Conservation (phyloP, 768 basidiomycete genomes). For the Albatrellus ellisii region DNA sequence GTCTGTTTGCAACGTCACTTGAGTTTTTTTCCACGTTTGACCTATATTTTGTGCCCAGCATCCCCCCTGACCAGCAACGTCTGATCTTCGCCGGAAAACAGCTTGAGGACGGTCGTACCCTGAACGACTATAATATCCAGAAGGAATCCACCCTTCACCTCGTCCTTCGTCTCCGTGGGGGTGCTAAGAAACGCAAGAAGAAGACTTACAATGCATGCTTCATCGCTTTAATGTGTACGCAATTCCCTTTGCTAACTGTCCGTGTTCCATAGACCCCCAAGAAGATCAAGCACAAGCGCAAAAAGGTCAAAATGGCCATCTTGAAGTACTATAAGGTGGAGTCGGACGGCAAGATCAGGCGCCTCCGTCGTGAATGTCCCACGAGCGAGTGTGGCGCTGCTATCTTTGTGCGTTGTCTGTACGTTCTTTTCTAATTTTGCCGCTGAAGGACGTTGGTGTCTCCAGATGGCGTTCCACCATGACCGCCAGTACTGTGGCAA, state of each 20-base stretch:
- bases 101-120: conserved; percentile 96
- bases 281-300: conserved; percentile 99
- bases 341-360: conserved; percentile 99
- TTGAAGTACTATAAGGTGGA: conserved; percentile 93
- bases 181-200: conserved; percentile 99
- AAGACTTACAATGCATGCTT: conserved; percentile 82
- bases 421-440: conserved; percentile 10
- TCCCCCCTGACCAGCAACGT: conserved; percentile 91
- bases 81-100: conserved; percentile 99
- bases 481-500: conserved; percentile 98
- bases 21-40: conserved; percentile 4
- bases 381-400: conserved; percentile 74
- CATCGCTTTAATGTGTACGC: not conserved
- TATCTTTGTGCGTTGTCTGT: conserved; percentile 50
- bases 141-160: conserved; percentile 98
- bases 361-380: conserved; percentile 91
- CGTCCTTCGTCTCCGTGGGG: conserved; percentile 96
- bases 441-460: conserved; percentile 17
- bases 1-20: conserved; percentile 18
- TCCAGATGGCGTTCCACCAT: conserved; percentile 98
- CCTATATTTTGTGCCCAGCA: conserved; percentile 28
- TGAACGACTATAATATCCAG: conserved; percentile 95
- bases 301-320: conserved; percentile 99
- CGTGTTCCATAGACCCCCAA: conserved; percentile 67
- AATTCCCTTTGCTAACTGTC: conserved; percentile 1